These are phyloP conservation scores for Talaromyces wortmannii DNA, from an alignment of 495 filamentous ascomycete species.

Conservation along the genomic window DNA sequence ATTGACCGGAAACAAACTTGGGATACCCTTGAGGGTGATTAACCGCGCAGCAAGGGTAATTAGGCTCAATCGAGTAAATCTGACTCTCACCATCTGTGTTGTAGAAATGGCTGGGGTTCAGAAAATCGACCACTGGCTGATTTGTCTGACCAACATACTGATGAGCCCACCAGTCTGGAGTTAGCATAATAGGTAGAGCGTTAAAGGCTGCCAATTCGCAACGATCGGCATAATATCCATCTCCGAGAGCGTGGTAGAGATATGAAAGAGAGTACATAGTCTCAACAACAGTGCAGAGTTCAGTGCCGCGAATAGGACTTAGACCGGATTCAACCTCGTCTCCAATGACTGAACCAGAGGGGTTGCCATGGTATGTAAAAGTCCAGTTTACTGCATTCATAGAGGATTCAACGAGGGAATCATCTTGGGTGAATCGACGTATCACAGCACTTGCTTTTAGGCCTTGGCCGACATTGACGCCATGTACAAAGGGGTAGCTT, in stretches of 20 bases:
- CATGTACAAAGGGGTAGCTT: constrained; percentile 2
- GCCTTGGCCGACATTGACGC: constrained; percentile 16
- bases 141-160: too few species aligned
- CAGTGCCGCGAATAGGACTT: constrained; percentile 23
- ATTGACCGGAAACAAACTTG: too few species aligned
- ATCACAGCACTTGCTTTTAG: constrained; percentile 29
- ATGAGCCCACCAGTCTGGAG: constrained; percentile 47
- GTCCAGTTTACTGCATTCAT: constrained; percentile 33
- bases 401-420: too few species aligned
- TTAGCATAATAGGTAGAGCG: constrained; percentile 45
- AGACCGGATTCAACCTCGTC: constrained; percentile 24
- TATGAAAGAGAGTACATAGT: constrained; percentile 34
- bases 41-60: too few species aligned
- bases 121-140: too few species aligned
- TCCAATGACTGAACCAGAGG: constrained; percentile 25
- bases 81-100: too few species aligned
- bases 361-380: constrained; percentile 35
- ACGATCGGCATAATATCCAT: constrained; percentile 45
- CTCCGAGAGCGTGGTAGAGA: constrained; percentile 29
- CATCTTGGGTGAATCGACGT: constrained; percentile 4
- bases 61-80: too few species aligned
- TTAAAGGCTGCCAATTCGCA: constrained; percentile 54
- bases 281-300: constrained; percentile 34
- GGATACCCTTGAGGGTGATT: too few species aligned
- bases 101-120: too few species aligned